Evolutionary conservation across 306 rosid genomes (phyloP).

Genomic region (Cyamopsis tetragonoloba): DNA sequence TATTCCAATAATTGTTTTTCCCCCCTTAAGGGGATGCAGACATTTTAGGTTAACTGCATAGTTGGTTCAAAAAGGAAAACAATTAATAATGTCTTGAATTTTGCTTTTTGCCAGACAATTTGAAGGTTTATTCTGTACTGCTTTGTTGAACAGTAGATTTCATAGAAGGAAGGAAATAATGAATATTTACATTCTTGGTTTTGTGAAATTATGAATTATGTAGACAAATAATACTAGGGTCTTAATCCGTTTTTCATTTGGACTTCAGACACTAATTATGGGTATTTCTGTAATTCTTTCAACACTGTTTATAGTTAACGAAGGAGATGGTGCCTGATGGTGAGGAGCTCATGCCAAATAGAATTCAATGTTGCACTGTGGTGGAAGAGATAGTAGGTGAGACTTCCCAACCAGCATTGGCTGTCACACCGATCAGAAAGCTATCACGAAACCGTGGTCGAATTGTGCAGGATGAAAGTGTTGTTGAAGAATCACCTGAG

Average conservation of each 20-base stretch:
- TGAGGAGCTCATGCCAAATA: constrained; percentile 67
- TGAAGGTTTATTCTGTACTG: background rate
- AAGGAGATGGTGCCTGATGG: constrained; percentile 53
- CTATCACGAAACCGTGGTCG: constrained; percentile 57
- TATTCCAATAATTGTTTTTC: background rate
- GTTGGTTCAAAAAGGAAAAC: background rate
- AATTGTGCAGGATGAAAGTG: constrained; percentile 45
- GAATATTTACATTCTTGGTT: background rate
- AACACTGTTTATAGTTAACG: constrained; percentile 53
- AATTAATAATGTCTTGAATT: background rate
- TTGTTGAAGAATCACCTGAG: constrained; percentile 58
- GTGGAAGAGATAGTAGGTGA: constrained; percentile 13
- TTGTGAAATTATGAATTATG: background rate
- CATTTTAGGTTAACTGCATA: background rate
- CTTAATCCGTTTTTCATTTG: background rate
- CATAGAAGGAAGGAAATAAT: background rate
- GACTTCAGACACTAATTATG: background rate
- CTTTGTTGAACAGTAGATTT: background rate
- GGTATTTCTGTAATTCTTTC: background rate
- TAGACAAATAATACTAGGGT: background rate
- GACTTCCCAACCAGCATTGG: constrained; percentile 27
- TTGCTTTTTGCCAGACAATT: background rate
- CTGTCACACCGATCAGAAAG: constrained; percentile 60
- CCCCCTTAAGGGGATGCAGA: background rate
- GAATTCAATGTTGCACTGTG: constrained; percentile 25